These are phyloP conservation scores for Cladophialophora bantiana DNA, from an alignment of 2,329 filamentous ascomycete genomes.

Conservation along the genomic window DNA sequence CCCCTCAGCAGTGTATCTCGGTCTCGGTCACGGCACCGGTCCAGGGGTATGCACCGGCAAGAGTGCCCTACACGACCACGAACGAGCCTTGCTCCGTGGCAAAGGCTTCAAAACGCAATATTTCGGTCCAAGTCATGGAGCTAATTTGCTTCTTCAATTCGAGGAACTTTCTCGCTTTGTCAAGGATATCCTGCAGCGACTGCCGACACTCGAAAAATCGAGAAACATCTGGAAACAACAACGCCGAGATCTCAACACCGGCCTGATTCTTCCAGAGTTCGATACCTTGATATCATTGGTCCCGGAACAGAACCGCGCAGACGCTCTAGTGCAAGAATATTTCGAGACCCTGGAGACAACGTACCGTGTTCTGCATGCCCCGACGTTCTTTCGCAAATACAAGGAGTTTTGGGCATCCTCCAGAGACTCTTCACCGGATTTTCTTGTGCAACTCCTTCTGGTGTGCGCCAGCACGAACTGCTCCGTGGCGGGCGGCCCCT, in stretches of 20 bases:
- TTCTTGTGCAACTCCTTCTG: slow-evolving; percentile 38
- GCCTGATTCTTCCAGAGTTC: slow-evolving; percentile 27
- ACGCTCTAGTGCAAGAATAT: slow-evolving; percentile 37
- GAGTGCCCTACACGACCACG: slow-evolving; percentile 29
- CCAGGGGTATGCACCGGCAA: slow-evolving; percentile 19
- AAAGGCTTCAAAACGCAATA: slow-evolving; percentile 41
- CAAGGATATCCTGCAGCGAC: slow-evolving; percentile 35
- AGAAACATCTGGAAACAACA: slow-evolving; percentile 35
- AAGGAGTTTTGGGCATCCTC: slow-evolving; percentile 57
- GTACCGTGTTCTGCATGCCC: slow-evolving; percentile 64
- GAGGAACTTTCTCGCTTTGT: slow-evolving; percentile 40
- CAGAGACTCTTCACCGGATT: slow-evolving; percentile 28
- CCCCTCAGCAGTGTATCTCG: slow-evolving; percentile 25
- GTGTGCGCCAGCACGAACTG: slow-evolving; percentile 35
- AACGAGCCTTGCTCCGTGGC: slow-evolving; percentile 39
- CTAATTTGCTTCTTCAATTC: slow-evolving; percentile 39
- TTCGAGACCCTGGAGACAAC: slow-evolving; percentile 64
- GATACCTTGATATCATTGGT: slow-evolving; percentile 36
- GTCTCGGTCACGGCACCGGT: slow-evolving; percentile 23
- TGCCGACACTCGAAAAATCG: slow-evolving; percentile 33
- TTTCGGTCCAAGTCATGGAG: slow-evolving; percentile 39
- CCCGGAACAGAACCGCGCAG: slow-evolving; percentile 34
- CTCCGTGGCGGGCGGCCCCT: slow-evolving; percentile 24
- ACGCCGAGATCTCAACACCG: slow-evolving; percentile 18
- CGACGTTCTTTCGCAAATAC: slow-evolving; percentile 64